Evolutionary conservation across 2,329 filamentous ascomycete genomes (phyloP).

Genomic region (Aureobasidium vineae): DNA sequence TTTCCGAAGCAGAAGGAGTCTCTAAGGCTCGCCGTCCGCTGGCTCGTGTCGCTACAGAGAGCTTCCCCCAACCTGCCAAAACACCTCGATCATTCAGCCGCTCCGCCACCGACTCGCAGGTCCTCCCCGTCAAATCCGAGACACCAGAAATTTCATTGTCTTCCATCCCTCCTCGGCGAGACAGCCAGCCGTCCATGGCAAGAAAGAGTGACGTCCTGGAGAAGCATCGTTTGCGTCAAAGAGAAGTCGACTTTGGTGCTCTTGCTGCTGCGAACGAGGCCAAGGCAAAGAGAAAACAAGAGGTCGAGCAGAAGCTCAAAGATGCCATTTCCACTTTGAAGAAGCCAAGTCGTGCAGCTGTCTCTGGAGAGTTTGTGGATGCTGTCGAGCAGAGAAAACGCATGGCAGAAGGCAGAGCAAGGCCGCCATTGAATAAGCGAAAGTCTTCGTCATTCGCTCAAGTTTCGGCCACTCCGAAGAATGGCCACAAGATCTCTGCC

Average conservation of each 20-base stretch:
- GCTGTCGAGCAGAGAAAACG: constrained; percentile 59
- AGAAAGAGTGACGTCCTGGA: constrained; percentile 30
- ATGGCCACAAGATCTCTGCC: constrained; percentile 36
- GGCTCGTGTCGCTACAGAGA: constrained; percentile 60
- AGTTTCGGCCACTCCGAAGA: constrained; percentile 47
- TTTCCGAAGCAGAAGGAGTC: constrained; percentile 33
- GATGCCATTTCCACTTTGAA: constrained; percentile 72
- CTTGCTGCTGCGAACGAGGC: constrained; percentile 54
- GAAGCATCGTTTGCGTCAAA: constrained; percentile 40
- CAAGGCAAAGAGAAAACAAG: constrained; percentile 64
- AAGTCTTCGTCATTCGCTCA: constrained; percentile 35
- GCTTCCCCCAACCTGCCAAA: constrained; percentile 51
- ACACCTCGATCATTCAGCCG: constrained; percentile 63
- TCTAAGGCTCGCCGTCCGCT: constrained; percentile 51
- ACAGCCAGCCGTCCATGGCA: constrained; percentile 19
- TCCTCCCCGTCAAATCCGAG: constrained; percentile 61
- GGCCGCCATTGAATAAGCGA: constrained; percentile 32
- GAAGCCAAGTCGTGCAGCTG: constrained; percentile 71
- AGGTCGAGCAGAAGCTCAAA: constrained; percentile 67
- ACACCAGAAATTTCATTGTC: constrained; percentile 49
- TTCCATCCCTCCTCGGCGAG: constrained; percentile 42
- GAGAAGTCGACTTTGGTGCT: constrained; percentile 57
- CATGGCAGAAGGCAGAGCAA: constrained; percentile 36
- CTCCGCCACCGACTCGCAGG: constrained; percentile 58
- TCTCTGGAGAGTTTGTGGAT: constrained; percentile 65